Evolutionary conservation across 345 rosid species (phyloP).

Genomic region (Rhodamnia argentea): DNA sequence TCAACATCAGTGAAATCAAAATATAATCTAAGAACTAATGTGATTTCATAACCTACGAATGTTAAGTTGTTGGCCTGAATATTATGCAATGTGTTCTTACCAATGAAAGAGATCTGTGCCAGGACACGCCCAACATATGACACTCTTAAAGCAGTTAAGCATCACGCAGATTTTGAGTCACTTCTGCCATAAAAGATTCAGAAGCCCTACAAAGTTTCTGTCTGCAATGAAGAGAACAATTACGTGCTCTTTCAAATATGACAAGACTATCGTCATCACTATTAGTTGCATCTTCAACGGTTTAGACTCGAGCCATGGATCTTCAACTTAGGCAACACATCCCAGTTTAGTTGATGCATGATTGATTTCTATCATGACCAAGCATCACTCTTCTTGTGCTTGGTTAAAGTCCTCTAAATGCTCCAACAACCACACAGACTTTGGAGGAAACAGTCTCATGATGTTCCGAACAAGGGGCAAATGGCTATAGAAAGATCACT

Average conservation of each 20-base stretch:
- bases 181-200: neutral
- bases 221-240: neutral
- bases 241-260: neutral
- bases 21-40: neutral
- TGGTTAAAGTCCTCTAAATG: neutral
- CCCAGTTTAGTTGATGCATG: neutral
- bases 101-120: neutral
- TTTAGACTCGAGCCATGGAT: neutral
- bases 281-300: neutral
- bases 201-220: neutral
- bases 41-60: neutral
- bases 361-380: neutral
- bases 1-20: neutral
- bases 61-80: neutral
- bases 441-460: neutral
- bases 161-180: neutral
- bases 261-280: neutral
- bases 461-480: neutral
- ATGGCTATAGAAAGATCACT: neutral
- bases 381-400: neutral
- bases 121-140: neutral
- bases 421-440: neutral
- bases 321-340: neutral
- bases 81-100: neutral
- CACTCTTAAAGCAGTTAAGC: neutral